phyloP scores from a whole-genome alignment of 495 filamentous ascomycete genomes.

The Jackrogersella minutella region DNA sequence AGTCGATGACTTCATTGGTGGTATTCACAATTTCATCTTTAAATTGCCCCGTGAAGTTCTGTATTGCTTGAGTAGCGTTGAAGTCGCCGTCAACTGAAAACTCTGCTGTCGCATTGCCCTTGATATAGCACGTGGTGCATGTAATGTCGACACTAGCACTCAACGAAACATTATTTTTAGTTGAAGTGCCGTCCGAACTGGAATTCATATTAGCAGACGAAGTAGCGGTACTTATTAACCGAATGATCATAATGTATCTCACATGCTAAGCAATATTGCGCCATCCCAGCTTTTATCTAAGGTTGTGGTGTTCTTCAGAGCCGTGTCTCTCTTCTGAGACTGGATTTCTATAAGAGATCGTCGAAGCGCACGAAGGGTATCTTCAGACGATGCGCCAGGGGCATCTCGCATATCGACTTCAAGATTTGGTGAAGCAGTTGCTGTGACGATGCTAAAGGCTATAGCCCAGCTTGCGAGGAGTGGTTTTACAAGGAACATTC shows the following conservation, averaged over 20 bases:
- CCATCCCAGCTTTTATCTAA: constrained; percentile 52
- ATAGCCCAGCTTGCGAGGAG: constrained; percentile 12
- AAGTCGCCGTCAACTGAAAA: constrained; percentile 52
- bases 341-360: constrained; percentile 15
- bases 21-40: constrained; percentile 44
- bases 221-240: neutral
- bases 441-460: constrained; percentile 14
- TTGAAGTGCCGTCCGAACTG: constrained; percentile 5
- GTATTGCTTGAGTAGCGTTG: constrained; percentile 49
- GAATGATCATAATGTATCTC: neutral
- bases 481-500: constrained; percentile 21
- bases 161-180: constrained; percentile 6
- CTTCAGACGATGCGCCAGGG: constrained; percentile 20
- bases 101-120: constrained; percentile 53
- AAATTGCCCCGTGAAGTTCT: constrained; percentile 44
- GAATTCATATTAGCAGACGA: constrained; percentile 1
- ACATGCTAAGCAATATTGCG: constrained; percentile 48
- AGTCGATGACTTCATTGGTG: constrained; percentile 37
- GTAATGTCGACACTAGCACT: constrained; percentile 49
- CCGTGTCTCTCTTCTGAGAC: constrained; percentile 23
- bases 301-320: constrained; percentile 48
- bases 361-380: constrained; percentile 30
- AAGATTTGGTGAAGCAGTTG: constrained; percentile 12
- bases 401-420: constrained; percentile 20
- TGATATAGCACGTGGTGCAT: constrained; percentile 62